phyloP scores from a whole-genome alignment of 164 flowering plant genomes.

The Vitis rupestris region DNA sequence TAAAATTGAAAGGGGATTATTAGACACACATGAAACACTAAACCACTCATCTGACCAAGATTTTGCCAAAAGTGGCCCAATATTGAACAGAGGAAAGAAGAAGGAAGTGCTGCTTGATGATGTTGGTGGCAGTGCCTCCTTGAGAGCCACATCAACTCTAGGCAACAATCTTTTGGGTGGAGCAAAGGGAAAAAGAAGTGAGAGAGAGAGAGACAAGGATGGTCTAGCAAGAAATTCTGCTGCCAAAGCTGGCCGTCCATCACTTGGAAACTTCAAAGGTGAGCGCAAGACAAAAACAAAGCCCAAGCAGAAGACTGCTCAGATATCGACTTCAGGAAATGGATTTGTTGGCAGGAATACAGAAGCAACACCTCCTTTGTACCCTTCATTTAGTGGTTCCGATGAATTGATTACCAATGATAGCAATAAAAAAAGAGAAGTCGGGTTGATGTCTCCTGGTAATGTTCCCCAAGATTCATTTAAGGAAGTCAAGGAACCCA shows the following conservation, averaged over 20 bases:
- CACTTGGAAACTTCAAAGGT: constrained; percentile 39
- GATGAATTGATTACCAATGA: constrained; percentile 20
- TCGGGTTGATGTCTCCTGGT: constrained; percentile 18
- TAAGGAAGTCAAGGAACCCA: constrained; percentile 34
- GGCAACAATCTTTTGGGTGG: constrained; percentile 45
- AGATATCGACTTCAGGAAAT: constrained; percentile 52
- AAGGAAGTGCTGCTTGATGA: constrained; percentile 73
- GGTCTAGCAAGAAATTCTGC: constrained; percentile 32
- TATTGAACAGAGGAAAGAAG: constrained; percentile 60
- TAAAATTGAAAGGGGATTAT: constrained; percentile 29
- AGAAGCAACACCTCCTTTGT: constrained; percentile 28
- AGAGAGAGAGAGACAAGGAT: constrained; percentile 60
- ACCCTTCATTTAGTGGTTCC: constrained; percentile 23
- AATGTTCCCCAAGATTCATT: constrained; percentile 21
- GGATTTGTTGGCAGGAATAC: constrained; percentile 32
- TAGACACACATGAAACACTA: constrained; percentile 26
- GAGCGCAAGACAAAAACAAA: constrained; percentile 71
- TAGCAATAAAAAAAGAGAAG: constrained; percentile 28
- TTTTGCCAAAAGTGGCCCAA: constrained; percentile 51
- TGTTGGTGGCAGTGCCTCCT: constrained; percentile 47
- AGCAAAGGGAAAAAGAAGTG: constrained; percentile 77
- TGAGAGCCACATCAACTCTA: constrained; percentile 40
- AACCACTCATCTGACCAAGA: constrained; percentile 32
- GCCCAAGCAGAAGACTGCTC: constrained; percentile 73
- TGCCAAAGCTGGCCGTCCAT: constrained; percentile 49